These are phyloP conservation scores for Aegilops bicornis DNA, from an alignment of 176 grass and related monocot genomes.

Conservation along the genomic window DNA sequence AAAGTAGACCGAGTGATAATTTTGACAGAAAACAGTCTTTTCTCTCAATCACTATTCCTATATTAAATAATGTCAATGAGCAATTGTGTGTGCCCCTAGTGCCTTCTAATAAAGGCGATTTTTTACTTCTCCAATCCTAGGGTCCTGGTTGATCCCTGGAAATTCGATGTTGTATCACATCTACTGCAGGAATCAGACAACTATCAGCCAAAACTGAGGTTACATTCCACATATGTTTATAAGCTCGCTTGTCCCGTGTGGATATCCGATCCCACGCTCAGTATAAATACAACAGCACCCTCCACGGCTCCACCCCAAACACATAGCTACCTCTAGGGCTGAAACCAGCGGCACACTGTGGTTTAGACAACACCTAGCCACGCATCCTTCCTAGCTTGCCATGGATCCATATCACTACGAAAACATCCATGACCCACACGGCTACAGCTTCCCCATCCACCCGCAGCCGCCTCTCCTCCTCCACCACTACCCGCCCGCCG, in stretches of 20 bases:
- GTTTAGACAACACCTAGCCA: constrained; percentile 14
- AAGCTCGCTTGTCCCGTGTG: not conserved
- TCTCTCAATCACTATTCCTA: not conserved
- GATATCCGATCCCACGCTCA: not conserved
- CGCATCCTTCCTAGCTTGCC: constrained; percentile 27
- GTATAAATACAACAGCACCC: constrained; percentile 37
- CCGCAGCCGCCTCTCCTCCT: constrained; percentile 36
- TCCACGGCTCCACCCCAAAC: constrained; percentile 17
- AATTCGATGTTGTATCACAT: not conserved
- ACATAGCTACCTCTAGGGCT: constrained; percentile 35
- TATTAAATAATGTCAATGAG: not conserved
- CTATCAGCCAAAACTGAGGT: constrained; percentile 7
- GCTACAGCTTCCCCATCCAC: constrained; percentile 34
- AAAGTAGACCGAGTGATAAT: not conserved
- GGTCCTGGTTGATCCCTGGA: not conserved
- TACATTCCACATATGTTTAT: constrained; percentile 6
- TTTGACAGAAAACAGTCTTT: not conserved
- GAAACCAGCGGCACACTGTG: constrained; percentile 27
- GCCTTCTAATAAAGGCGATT: not conserved
- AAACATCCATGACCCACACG: constrained; percentile 43
- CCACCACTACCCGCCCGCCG: constrained; percentile 17
- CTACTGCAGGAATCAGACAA: not conserved
- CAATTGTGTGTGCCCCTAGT: not conserved
- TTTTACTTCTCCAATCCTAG: not conserved
- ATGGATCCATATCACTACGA: constrained; percentile 59